phyloP scores from a whole-genome alignment of 75 land plant species.

The Sequoia sempervirens region DNA sequence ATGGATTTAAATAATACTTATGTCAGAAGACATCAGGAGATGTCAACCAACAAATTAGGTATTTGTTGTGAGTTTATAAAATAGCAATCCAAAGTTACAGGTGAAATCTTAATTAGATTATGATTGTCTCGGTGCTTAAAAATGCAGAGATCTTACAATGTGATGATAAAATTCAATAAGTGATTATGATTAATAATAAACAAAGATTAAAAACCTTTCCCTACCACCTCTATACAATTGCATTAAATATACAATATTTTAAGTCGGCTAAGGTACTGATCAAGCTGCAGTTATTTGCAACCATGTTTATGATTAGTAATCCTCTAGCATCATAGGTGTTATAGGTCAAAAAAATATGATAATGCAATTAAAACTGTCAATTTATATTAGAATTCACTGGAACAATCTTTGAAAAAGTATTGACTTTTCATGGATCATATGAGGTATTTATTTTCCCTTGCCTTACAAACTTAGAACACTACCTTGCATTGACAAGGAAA shows the following conservation, averaged over 20 bases:
- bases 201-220: not conserved
- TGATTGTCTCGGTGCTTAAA: not conserved
- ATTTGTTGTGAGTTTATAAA: not conserved
- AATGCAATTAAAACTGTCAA: too few species aligned
- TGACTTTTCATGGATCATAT: too few species aligned
- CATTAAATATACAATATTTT: not conserved
- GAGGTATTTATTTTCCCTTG: not conserved
- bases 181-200: not conserved
- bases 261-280: not conserved
- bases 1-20: not conserved
- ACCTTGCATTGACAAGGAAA: not conserved
- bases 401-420: too few species aligned
- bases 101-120: not conserved
- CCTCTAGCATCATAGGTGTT: not conserved
- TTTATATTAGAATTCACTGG: too few species aligned
- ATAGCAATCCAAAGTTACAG: not conserved
- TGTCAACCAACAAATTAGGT: not conserved
- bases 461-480: not conserved
- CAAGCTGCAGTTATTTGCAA: not conserved
- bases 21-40: not conserved
- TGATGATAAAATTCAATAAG: not conserved
- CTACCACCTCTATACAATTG: not conserved
- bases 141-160: not conserved
- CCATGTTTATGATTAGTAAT: not conserved
- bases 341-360: too few species aligned